These are phyloP conservation scores for Corniculantispora saksenae DNA, from an alignment of 2,329 filamentous ascomycete species.

Conservation along the genomic window DNA sequence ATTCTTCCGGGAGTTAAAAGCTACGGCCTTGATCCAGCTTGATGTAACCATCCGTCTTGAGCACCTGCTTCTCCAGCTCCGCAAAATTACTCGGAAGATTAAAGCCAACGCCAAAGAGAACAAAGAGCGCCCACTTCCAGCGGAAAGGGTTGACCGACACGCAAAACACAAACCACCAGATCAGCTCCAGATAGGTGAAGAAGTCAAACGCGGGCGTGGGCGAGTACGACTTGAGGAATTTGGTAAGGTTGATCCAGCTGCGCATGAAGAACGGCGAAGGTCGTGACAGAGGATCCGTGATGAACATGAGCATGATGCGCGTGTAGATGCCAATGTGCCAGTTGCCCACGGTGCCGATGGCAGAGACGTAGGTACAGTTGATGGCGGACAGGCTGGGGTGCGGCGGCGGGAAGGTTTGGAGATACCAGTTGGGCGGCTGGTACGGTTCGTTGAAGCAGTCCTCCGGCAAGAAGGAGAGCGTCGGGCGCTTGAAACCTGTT, in stretches of 20 bases:
- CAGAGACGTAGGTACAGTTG: slow-evolving; percentile 80
- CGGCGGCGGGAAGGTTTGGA: slow-evolving; percentile 78
- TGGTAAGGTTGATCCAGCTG: slow-evolving; percentile 84
- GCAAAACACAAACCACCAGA: slow-evolving; percentile 85
- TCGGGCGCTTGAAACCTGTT: slow-evolving; percentile 76
- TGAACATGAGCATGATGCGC: slow-evolving; percentile 81
- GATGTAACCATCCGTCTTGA: slow-evolving; percentile 50
- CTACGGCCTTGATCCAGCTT: slow-evolving; percentile 25
- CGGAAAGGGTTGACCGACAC: slow-evolving; percentile 80
- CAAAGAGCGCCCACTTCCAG: slow-evolving; percentile 88
- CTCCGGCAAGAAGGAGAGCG: slow-evolving; percentile 70
- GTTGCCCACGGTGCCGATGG: slow-evolving; percentile 80
- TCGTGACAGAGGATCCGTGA: slow-evolving; percentile 74
- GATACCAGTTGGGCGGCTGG: slow-evolving; percentile 80
- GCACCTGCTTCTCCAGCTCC: slow-evolving; percentile 61
- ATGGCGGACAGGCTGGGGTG: slow-evolving; percentile 76
- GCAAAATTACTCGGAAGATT: slow-evolving; percentile 67
- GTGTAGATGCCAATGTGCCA: slow-evolving; percentile 92
- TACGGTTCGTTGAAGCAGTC: slow-evolving; percentile 75
- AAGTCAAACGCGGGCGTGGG: slow-evolving; percentile 83
- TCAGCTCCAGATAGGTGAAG: slow-evolving; percentile 81
- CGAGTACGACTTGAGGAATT: slow-evolving; percentile 65
- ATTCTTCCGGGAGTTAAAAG: slow-evolving; percentile 22
- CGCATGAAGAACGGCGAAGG: slow-evolving; percentile 76
- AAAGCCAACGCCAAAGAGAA: slow-evolving; percentile 74